A percentile compares a stretch with the other conserved stretches of the same genome.
Conservation (phyloP, 331 rosid species). For the Quercus phellos region DNA sequence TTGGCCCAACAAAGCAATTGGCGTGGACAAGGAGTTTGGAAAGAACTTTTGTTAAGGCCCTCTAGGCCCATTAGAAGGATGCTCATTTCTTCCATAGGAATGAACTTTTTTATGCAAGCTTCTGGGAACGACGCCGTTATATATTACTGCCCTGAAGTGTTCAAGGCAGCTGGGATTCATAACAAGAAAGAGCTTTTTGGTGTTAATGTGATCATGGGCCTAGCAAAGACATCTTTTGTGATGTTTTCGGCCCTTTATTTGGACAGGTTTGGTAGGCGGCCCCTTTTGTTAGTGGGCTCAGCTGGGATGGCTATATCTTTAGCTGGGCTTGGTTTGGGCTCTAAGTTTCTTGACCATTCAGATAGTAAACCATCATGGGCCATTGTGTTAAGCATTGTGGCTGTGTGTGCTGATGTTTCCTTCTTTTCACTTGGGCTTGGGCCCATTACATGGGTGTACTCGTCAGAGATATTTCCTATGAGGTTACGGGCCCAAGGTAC, state of each 20-base stretch:
- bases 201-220: slow-evolving; percentile 63
- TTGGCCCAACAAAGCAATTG: not conserved
- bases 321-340: slow-evolving; percentile 58
- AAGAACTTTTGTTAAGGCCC: slow-evolving; percentile 50
- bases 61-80: slow-evolving; percentile 43
- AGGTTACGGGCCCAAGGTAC: slow-evolving; percentile 67
- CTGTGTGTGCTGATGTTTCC: slow-evolving; percentile 52
- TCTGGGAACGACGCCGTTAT: slow-evolving; percentile 87
- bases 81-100: slow-evolving; percentile 62
- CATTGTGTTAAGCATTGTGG: slow-evolving; percentile 41
- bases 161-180: slow-evolving; percentile 60
- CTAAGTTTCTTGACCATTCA: slow-evolving; percentile 32
- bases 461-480: slow-evolving; percentile 67
- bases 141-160: slow-evolving; percentile 67
- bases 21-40: slow-evolving; percentile 61
- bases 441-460: slow-evolving; percentile 77
- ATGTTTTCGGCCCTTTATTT: slow-evolving; percentile 48
- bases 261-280: slow-evolving; percentile 71
- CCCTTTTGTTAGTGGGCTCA: slow-evolving; percentile 64
- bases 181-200: slow-evolving; percentile 44
- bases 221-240: slow-evolving; percentile 49
- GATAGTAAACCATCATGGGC: slow-evolving; percentile 45
- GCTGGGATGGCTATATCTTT: slow-evolving; percentile 54
- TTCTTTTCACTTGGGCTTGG: slow-evolving; percentile 88
- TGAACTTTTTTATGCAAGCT: slow-evolving; percentile 86